phyloP scores from a whole-genome alignment of 2,329 filamentous ascomycete species.

The Phialemoniopsis sp. region DNA sequence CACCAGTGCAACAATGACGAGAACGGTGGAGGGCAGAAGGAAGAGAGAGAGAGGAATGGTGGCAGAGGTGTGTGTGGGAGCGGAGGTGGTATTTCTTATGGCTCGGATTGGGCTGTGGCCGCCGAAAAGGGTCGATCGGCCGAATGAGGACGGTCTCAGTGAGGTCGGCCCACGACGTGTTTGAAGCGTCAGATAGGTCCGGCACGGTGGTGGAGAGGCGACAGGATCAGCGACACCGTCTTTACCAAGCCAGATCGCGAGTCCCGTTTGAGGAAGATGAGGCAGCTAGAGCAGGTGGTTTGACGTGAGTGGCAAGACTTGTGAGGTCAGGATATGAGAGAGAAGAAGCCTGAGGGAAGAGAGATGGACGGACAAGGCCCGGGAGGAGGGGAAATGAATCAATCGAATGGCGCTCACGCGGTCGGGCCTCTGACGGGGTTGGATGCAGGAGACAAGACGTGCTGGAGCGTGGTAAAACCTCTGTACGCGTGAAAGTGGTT shows the following conservation, averaged over 20 bases:
- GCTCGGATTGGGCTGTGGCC: neutral
- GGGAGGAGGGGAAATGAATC: constrained; percentile 4
- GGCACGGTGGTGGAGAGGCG: no score
- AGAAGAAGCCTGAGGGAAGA: constrained; percentile 1
- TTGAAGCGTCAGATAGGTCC: neutral
- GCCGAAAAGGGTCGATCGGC: constrained; percentile 2
- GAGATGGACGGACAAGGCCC: constrained; percentile 1
- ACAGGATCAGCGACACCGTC: no score
- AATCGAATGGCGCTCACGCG: constrained; percentile 13
- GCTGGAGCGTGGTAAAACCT: constrained; percentile 21
- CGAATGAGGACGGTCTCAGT: constrained; percentile 3
- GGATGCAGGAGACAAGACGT: constrained; percentile 16
- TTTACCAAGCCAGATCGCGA: no score
- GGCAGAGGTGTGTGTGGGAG: constrained; percentile 1
- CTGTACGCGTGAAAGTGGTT: constrained; percentile 9
- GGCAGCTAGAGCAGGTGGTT: neutral
- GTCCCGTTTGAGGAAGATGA: no score
- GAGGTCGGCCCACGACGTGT: constrained; percentile 3
- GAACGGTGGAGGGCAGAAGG: neutral
- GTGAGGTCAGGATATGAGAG: constrained; percentile 2
- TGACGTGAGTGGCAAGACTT: neutral
- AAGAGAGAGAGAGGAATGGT: constrained; percentile 2
- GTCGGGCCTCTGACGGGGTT: constrained; percentile 15
- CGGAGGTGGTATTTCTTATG: constrained; percentile 5
- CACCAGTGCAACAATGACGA: neutral